Evolutionary conservation across 176 grass and related monocot genomes (phyloP).

Genomic region (Ensete glaucum): DNA sequence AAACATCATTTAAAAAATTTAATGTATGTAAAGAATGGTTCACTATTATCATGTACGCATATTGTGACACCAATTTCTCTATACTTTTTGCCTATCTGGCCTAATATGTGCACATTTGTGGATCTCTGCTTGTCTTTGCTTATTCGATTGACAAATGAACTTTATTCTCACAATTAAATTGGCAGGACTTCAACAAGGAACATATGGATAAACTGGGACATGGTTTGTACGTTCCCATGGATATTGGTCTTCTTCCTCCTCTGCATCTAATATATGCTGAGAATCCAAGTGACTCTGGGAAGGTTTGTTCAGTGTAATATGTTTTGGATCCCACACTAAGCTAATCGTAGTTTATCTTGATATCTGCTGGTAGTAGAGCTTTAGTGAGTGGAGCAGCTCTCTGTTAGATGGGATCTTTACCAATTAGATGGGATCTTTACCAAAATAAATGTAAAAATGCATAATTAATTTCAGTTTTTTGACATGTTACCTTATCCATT

Average conservation of each 20-base stretch:
- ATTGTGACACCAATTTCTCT: too few species aligned
- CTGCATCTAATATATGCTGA: constrained; percentile 70
- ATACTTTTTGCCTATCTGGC: background rate
- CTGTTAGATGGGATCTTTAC: background rate
- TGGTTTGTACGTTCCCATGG: constrained; percentile 56
- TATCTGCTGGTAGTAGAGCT: background rate
- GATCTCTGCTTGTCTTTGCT: background rate
- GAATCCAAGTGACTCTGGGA: constrained; percentile 86
- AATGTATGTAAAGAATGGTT: background rate
- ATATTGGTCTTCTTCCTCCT: constrained; percentile 50
- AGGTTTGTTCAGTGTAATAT: constrained; percentile 37
- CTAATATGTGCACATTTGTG: background rate
- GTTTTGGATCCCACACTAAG: background rate
- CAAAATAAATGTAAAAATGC: background rate
- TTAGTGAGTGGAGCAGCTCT: background rate
- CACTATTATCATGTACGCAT: background rate
- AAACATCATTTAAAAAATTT: background rate
- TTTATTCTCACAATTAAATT: background rate
- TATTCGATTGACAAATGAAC: too few species aligned
- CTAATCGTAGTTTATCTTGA: background rate
- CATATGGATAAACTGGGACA: constrained; percentile 78
- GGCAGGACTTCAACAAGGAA: constrained; percentile 67
- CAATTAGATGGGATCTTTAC: background rate
- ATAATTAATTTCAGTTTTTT: background rate
- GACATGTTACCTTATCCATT: too few species aligned